These are phyloP conservation scores for Pythium pectinolyticum DNA, from an alignment of 352 stramenopile genomes.

Conservation along the genomic window DNA sequence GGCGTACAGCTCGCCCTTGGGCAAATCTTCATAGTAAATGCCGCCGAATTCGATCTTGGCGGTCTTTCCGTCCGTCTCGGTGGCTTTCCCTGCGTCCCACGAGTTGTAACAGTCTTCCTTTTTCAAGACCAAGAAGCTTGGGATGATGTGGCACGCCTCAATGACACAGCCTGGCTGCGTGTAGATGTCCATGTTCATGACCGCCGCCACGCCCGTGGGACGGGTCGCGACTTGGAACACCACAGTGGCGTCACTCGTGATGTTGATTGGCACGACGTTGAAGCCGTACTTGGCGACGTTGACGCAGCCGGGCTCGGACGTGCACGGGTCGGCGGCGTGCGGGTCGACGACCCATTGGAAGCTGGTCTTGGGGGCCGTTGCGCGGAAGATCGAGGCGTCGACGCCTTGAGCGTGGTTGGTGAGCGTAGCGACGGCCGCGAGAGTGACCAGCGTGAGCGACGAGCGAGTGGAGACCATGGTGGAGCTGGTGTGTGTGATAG, in stretches of 20 bases:
- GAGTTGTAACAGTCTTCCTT: constrained; percentile 56
- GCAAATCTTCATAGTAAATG: constrained; percentile 60
- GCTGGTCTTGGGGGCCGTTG: constrained; percentile 9
- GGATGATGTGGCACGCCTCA: constrained; percentile 40
- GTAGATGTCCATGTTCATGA: constrained; percentile 46
- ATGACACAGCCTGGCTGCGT: constrained; percentile 53
- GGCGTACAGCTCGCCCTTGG: constrained; percentile 50
- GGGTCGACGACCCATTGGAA: constrained; percentile 48
- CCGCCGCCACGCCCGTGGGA: constrained; percentile 36
- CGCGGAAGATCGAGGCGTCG: background rate
- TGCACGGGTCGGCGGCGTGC: constrained; percentile 43
- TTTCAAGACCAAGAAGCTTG: constrained; percentile 34
- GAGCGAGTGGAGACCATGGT: constrained; percentile 5
- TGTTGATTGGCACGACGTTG: constrained; percentile 44
- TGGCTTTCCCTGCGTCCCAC: constrained; percentile 32
- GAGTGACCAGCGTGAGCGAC: no score
- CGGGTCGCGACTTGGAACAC: constrained; percentile 45
- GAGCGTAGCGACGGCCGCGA: background rate
- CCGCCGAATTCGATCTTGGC: constrained; percentile 49
- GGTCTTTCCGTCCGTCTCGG: constrained; percentile 39
- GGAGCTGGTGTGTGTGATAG: background rate
- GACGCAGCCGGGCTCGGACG: constrained; percentile 35
- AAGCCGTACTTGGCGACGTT: constrained; percentile 60
- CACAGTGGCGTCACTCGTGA: constrained; percentile 35
- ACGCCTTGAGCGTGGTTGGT: no score